Evolutionary conservation across 2,329 filamentous ascomycete genomes (phyloP).

Genomic region (Xylaria arbuscula): DNA sequence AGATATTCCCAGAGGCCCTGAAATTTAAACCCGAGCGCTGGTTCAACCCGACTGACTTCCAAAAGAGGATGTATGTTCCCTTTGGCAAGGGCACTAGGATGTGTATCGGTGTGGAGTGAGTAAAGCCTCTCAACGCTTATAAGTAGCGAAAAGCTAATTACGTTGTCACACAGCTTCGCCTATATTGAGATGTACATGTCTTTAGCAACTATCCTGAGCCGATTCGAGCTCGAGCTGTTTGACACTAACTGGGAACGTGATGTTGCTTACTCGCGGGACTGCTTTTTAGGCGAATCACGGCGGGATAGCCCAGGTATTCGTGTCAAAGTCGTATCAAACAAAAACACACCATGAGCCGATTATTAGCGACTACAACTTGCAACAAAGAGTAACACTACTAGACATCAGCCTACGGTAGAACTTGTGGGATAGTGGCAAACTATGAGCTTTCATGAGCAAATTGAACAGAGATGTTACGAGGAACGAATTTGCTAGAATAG

Average conservation of each 20-base stretch:
- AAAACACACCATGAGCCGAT: not conserved
- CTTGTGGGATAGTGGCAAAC: too few relatives aligned
- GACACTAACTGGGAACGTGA: slow-evolving; percentile 12
- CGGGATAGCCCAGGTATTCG: not conserved
- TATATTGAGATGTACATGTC: slow-evolving; percentile 12
- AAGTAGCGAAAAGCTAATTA: not conserved
- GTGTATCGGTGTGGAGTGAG: slow-evolving; percentile 11
- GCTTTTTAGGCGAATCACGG: not conserved
- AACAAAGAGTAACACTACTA: not conserved
- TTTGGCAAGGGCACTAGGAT: slow-evolving; percentile 15
- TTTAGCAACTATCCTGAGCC: not conserved
- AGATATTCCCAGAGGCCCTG: slow-evolving; percentile 9
- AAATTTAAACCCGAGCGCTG: slow-evolving; percentile 11
- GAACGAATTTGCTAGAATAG: too few relatives aligned
- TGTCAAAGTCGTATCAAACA: not conserved
- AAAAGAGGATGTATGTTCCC: slow-evolving; percentile 12
- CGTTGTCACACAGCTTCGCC: not conserved
- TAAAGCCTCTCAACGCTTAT: not conserved
- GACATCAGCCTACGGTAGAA: not conserved
- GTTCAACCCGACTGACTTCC: slow-evolving; percentile 6
- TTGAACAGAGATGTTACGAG: too few relatives aligned
- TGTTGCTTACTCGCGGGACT: slow-evolving; percentile 1
- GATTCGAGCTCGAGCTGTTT: slow-evolving; percentile 3
- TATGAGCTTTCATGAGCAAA: too few relatives aligned
- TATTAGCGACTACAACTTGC: not conserved